Evolutionary conservation across 2,329 filamentous ascomycete genomes (phyloP).

Genomic region (Pseudocercospora musae): DNA sequence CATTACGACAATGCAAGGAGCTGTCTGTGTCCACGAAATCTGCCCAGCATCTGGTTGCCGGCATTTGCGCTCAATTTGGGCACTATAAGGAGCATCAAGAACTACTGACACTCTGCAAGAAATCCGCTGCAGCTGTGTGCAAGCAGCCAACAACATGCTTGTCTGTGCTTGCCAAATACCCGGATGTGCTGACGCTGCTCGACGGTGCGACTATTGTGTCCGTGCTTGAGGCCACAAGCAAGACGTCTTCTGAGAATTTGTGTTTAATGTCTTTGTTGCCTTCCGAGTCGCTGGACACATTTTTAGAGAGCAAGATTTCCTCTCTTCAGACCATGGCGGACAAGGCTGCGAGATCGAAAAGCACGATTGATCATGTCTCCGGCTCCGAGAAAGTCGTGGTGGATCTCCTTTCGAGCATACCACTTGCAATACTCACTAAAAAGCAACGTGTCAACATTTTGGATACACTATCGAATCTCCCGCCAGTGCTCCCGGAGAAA

Average conservation of each 20-base stretch:
- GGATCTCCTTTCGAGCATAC: neutral
- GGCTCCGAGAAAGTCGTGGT: neutral
- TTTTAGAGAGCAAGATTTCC: neutral
- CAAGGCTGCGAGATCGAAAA: neutral
- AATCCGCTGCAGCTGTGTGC: conserved; percentile 6
- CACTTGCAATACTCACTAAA: neutral
- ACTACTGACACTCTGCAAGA: neutral
- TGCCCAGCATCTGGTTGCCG: conserved; percentile 17
- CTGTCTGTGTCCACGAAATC: neutral
- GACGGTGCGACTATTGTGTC: neutral
- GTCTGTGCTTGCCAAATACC: neutral
- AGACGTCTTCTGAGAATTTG: neutral
- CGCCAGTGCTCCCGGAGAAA: neutral
- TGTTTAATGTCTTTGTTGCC: neutral
- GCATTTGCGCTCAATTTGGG: conserved; percentile 10
- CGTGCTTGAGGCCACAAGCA: neutral
- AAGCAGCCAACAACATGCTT: neutral
- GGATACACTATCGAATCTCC: neutral
- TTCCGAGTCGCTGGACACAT: neutral
- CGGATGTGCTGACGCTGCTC: neutral
- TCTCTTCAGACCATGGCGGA: neutral
- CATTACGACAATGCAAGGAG: conserved; percentile 6
- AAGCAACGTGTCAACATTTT: neutral
- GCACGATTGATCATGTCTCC: neutral
- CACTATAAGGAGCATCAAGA: conserved; percentile 5